Percentiles rank a stretch among this genome's conserved stretches.
Evolutionary conservation across 2,329 filamentous ascomycete species (phyloP).

Genomic region (Fusarium nelsonii): DNA sequence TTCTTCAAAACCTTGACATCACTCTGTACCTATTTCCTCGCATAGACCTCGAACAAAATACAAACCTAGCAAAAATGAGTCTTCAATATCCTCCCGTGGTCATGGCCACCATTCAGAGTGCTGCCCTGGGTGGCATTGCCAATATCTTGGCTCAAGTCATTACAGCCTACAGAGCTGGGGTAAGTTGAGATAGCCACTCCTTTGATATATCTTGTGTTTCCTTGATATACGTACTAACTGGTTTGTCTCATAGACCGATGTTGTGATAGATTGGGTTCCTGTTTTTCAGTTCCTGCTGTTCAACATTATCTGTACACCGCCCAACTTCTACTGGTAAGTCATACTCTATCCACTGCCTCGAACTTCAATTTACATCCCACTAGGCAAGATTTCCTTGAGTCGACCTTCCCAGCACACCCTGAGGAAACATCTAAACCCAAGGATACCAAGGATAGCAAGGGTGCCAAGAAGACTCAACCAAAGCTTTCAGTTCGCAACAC

Average conservation of each 20-base stretch:
- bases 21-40: neutral
- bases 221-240: neutral
- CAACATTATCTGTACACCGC: slow-evolving; percentile 78
- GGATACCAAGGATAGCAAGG: slow-evolving; percentile 52
- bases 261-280: slow-evolving; percentile 73
- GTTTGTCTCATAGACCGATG: slow-evolving; percentile 60
- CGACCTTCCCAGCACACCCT: slow-evolving; percentile 76
- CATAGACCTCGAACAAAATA: neutral
- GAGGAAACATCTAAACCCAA: slow-evolving; percentile 54
- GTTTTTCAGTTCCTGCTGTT: slow-evolving; percentile 84
- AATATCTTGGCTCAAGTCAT: slow-evolving; percentile 81
- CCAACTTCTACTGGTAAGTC: slow-evolving; percentile 82
- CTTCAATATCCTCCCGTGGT: slow-evolving; percentile 62
- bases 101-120: slow-evolving; percentile 73
- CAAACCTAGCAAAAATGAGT: slow-evolving; percentile 40
- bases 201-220: no score
- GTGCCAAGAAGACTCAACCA: slow-evolving; percentile 45
- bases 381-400: slow-evolving; percentile 82
- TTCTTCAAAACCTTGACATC: neutral
- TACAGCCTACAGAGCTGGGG: slow-evolving; percentile 70
- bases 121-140: slow-evolving; percentile 73
- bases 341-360: slow-evolving; percentile 22
- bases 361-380: slow-evolving; percentile 22
- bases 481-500: slow-evolving; percentile 74
- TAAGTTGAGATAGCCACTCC: slow-evolving; percentile 52